Base-by-base conservation (phyloP, 2,329 filamentous ascomycete species). In the Onygenales sp. region DNA sequence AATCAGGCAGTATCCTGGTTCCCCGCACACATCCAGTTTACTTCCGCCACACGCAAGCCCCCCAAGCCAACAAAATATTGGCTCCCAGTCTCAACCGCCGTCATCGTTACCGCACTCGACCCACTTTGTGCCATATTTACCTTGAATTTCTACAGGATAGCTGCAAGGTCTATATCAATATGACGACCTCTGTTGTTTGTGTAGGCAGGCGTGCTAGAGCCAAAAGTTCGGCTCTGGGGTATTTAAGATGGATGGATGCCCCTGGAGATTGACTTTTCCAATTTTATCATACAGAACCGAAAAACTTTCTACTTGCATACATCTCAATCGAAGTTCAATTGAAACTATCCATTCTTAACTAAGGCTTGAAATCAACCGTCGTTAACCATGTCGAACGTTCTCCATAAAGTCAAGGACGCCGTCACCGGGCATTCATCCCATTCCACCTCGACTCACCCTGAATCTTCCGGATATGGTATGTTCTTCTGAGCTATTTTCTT, bases 351-450 rank as follows among this genome's bases (percentile, higher is more conserved):
- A 14, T 11, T 11, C 14, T 40, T 40, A 11, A 11, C 11, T 11
- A 40, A 40, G 37, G 11, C 37, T 46, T 46, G 10, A 13, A 11
- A 27, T 46, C 21, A 10, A 34, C 13, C n/a, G 48, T 14, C 39
- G 42, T 14, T 52, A 68, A 68, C 53, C 55, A 78, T 77, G 75
- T 73, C 73, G 40, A 62, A 63, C 49, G 61, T 75, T 52, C 60
- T 75, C 52, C 67, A 77, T 63, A 77, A 77, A 56, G 69, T 76
- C 52, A 78, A 76, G 63, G 70, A 77, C 42, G 71, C 63, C 57
- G 55, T 78, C 50, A 62, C 60, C 31, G 61, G 68, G 33, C 61
- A 67, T 58, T 59, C 66, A 27, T 27, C 21, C 52, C 55, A 62
- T 40, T 42, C 59, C 45, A 55, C 52, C 27, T 47, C 62, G 14